These are phyloP conservation scores for Wickerhamomyces sp. DNA, from an alignment of 1,139 yeast species.

Conservation along the genomic window DNA sequence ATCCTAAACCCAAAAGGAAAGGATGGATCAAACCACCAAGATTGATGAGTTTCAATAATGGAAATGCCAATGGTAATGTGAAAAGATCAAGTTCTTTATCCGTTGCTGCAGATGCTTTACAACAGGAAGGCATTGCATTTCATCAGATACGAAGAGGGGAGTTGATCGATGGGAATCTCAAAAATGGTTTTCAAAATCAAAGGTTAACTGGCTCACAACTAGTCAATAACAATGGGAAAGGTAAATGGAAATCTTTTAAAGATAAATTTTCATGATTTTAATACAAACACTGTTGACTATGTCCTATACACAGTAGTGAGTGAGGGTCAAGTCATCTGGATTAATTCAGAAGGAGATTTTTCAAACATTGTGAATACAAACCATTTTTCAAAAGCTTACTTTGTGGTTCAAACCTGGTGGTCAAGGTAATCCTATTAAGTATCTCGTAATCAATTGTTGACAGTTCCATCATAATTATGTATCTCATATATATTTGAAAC, in stretches of 20 bases:
- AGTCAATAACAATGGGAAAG: background rate
- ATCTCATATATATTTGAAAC: too few species aligned
- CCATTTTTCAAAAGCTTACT: too few species aligned
- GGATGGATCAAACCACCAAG: slow-evolving; percentile 21
- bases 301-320: too few species aligned
- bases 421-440: too few species aligned
- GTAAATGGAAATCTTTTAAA: slow-evolving; percentile 1
- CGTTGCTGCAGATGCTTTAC: slow-evolving; percentile 20
- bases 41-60: slow-evolving; percentile 3
- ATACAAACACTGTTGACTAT: too few species aligned
- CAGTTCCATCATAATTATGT: too few species aligned
- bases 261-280: slow-evolving; percentile 1
- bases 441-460: too few species aligned
- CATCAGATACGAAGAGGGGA: slow-evolving; percentile 18
- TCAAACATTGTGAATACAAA: too few species aligned
- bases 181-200: background rate
- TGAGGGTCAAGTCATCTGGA: too few species aligned
- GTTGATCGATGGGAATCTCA: slow-evolving; percentile 1
- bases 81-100: slow-evolving; percentile 9
- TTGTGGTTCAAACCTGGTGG: too few species aligned
- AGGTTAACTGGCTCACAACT: background rate
- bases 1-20: slow-evolving; percentile 17
- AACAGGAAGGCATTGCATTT: slow-evolving; percentile 21
- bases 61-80: slow-evolving; percentile 1
- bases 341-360: too few species aligned